Conservation (phyloP, 2,329 filamentous ascomycete genomes). For the Cucurbitaria berberidis region DNA sequence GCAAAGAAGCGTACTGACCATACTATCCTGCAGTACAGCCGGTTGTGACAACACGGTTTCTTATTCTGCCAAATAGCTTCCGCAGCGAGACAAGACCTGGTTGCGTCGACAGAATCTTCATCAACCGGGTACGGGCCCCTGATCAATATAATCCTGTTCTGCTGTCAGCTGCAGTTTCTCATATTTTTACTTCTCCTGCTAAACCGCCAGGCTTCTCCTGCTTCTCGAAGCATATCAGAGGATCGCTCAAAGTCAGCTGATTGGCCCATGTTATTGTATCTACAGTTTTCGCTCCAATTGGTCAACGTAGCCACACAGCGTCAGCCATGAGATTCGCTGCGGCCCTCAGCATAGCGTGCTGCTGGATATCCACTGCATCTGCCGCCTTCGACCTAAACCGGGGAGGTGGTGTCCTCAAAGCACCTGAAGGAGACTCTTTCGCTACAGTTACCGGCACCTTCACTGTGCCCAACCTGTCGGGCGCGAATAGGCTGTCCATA, state of each 20-base stretch:
- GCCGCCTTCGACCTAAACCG: slow-evolving; percentile 35
- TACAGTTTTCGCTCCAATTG: background rate
- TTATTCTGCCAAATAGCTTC: background rate
- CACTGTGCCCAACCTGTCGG: slow-evolving; percentile 27
- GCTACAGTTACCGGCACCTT: slow-evolving; percentile 31
- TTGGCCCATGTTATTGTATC: slow-evolving; percentile 1
- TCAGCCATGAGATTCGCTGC: slow-evolving; percentile 19
- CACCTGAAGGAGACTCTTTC: slow-evolving; percentile 30
- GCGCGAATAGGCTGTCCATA: slow-evolving; percentile 27
- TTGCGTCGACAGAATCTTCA: background rate
- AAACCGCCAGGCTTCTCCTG: slow-evolving; percentile 1
- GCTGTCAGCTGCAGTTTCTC: slow-evolving; percentile 6
- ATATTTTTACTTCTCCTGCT: slow-evolving; percentile 9
- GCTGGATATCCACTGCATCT: slow-evolving; percentile 14
- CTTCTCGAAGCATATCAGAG: slow-evolving; percentile 4
- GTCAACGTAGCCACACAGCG: background rate
- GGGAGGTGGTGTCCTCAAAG: slow-evolving; percentile 33
- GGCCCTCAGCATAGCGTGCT: slow-evolving; percentile 6
- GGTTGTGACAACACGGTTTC: background rate
- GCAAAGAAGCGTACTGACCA: background rate
- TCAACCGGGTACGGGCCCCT: slow-evolving; percentile 18
- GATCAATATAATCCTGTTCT: slow-evolving; percentile 16
- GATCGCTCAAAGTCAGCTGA: background rate
- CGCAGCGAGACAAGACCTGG: background rate
- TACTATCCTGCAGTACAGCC: slow-evolving; percentile 2